These are phyloP conservation scores for Withania somnifera DNA, from an alignment of 305 asterid species.

Conservation along the genomic window DNA sequence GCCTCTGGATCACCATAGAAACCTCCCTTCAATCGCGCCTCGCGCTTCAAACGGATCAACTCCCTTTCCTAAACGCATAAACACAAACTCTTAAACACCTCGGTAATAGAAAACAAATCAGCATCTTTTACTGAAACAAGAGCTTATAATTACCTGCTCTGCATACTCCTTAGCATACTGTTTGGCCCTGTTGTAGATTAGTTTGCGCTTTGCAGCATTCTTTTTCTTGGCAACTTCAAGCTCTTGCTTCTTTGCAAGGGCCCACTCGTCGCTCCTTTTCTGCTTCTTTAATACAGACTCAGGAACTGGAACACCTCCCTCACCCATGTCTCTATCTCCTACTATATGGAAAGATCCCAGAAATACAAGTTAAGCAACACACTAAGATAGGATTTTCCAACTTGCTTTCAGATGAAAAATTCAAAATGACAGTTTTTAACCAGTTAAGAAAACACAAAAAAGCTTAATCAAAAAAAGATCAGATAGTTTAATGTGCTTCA, in stretches of 20 bases:
- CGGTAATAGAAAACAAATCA: not conserved
- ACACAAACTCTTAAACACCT: not conserved
- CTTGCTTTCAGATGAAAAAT: not conserved
- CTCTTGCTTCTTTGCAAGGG: conserved; percentile 48
- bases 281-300: conserved; percentile 65
- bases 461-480: not conserved
- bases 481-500: not conserved
- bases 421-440: not conserved
- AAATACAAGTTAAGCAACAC: not conserved
- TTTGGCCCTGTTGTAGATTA: conserved; percentile 47
- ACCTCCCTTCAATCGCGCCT: conserved; percentile 69
- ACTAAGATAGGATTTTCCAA: not conserved
- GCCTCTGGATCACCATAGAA: conserved; percentile 69
- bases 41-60: conserved; percentile 56
- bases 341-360: not conserved
- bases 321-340: not conserved
- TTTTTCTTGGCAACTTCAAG: conserved; percentile 38
- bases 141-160: conserved; percentile 24
- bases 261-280: conserved; percentile 62
- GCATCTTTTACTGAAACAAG: not conserved
- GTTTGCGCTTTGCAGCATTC: conserved; percentile 41
- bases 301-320: conserved; percentile 26
- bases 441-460: not conserved
- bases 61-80: conserved; percentile 35
- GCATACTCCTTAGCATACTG: conserved; percentile 47